Conservation (phyloP, 306 rosid genomes). For the Trifolium dubium region DNA sequence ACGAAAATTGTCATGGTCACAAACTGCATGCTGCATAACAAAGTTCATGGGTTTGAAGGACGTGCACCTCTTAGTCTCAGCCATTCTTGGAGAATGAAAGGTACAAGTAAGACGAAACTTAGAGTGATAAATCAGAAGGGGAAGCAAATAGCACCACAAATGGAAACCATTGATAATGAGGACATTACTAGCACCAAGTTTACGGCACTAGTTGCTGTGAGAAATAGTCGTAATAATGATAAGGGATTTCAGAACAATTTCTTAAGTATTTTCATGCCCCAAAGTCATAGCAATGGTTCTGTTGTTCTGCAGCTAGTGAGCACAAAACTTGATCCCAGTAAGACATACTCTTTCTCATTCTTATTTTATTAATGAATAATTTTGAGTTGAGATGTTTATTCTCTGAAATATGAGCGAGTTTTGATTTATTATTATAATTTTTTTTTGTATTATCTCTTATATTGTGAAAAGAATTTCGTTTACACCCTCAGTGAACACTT, state of each 20-base stretch:
- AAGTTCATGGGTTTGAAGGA: neutral
- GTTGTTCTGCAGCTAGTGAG: slow-evolving; percentile 55
- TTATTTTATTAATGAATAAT: no score
- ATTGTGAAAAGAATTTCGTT: no score
- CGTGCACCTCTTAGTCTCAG: neutral
- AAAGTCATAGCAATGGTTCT: slow-evolving; percentile 5
- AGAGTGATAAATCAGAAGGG: slow-evolving; percentile 1
- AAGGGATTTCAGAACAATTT: slow-evolving; percentile 10
- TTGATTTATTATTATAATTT: no score
- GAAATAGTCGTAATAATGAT: neutral
- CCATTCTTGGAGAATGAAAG: neutral
- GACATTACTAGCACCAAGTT: slow-evolving; percentile 19
- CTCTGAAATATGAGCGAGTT: no score
- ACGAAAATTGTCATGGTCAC: neutral
- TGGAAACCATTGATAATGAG: neutral
- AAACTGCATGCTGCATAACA: neutral
- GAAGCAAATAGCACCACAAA: slow-evolving; percentile 19
- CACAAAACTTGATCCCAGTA: slow-evolving; percentile 46
- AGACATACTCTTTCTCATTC: neutral
- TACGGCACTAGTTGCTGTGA: slow-evolving; percentile 37
- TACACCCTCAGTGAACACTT: no score
- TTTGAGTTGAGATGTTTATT: no score
- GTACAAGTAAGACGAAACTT: neutral
- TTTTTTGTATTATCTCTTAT: no score
- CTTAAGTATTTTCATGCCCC: slow-evolving; percentile 17